phyloP scores from a whole-genome alignment of 1,284 basidiomycete species.

The Apiotrichum sp. region DNA sequence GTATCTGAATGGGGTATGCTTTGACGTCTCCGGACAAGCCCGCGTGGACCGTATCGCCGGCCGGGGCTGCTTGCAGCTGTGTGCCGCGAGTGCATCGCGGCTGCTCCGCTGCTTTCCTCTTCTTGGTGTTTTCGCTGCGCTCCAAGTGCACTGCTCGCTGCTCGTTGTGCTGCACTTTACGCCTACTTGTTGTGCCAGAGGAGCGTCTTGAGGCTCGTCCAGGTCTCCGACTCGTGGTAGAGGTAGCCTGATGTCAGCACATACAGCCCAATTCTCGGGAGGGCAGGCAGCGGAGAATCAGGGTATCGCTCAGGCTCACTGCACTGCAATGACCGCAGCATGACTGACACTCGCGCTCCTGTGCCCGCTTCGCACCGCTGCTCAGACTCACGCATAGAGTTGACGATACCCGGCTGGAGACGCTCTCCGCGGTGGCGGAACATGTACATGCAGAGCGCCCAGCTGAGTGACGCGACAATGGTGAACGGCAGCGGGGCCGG shows the following conservation, averaged over 20 bases:
- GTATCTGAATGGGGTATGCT: too few species aligned
- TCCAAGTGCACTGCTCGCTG: neutral
- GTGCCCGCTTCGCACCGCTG: neutral
- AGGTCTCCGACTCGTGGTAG: slow-evolving; percentile 70
- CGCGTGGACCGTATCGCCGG: too few species aligned
- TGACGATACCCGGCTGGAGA: slow-evolving; percentile 82
- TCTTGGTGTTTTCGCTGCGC: neutral
- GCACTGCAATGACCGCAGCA: neutral
- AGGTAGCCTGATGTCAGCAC: slow-evolving; percentile 52
- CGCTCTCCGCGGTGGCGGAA: slow-evolving; percentile 79
- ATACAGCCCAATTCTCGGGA: neutral
- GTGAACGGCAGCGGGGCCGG: slow-evolving; percentile 78
- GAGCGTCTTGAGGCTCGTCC: slow-evolving; percentile 63
- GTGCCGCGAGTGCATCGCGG: too few species aligned
- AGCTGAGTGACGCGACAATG: slow-evolving; percentile 79
- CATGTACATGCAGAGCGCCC: slow-evolving; percentile 97
- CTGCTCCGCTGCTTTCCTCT: neutral
- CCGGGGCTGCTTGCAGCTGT: too few species aligned
- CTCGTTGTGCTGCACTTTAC: too few species aligned
- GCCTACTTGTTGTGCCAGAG: slow-evolving; percentile 69
- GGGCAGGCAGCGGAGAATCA: neutral
- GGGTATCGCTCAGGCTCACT: too few species aligned
- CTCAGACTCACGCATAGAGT: slow-evolving; percentile 48
- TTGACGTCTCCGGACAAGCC: too few species aligned
- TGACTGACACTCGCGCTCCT: neutral